A percentile compares a stretch with the other conserved stretches of the same genome.
Evolutionary conservation across 129 eudicot genomes (phyloP).

Genomic region (Solidago caesia): DNA sequence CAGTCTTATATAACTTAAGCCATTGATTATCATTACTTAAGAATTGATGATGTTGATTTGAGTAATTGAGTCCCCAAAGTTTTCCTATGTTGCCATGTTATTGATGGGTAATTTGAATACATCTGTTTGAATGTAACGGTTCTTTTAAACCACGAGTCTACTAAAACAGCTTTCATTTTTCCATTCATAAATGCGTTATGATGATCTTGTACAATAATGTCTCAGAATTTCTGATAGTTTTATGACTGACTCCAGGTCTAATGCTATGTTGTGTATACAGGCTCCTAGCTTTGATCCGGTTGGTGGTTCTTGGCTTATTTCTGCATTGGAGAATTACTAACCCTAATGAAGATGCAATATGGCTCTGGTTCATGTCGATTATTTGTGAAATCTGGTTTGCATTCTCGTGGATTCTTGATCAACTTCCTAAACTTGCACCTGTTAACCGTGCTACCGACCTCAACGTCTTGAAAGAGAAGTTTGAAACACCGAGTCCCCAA

Average conservation of each 20-base stretch:
- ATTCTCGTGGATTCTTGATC: slow-evolving; percentile 71
- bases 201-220: neutral
- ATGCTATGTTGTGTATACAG: slow-evolving; percentile 28
- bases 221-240: neutral
- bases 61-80: neutral
- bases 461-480: slow-evolving; percentile 50
- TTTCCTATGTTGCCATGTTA: neutral
- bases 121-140: neutral
- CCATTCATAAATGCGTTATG: too few species aligned
- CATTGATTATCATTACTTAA: neutral
- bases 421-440: slow-evolving; percentile 64
- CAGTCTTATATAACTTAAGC: neutral
- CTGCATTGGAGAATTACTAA: slow-evolving; percentile 57
- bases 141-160: neutral
- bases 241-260: slow-evolving; percentile 1
- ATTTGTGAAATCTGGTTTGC: slow-evolving; percentile 69
- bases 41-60: neutral
- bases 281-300: slow-evolving; percentile 49
- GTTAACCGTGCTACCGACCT: slow-evolving; percentile 67
- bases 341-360: slow-evolving; percentile 62
- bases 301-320: slow-evolving; percentile 54
- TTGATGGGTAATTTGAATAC: neutral
- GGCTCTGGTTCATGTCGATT: slow-evolving; percentile 69
- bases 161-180: neutral
- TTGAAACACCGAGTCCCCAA: slow-evolving; percentile 51